Base-by-base conservation (phyloP, 1,284 basidiomycete genomes). In the Sporisorium sorghi region DNA sequence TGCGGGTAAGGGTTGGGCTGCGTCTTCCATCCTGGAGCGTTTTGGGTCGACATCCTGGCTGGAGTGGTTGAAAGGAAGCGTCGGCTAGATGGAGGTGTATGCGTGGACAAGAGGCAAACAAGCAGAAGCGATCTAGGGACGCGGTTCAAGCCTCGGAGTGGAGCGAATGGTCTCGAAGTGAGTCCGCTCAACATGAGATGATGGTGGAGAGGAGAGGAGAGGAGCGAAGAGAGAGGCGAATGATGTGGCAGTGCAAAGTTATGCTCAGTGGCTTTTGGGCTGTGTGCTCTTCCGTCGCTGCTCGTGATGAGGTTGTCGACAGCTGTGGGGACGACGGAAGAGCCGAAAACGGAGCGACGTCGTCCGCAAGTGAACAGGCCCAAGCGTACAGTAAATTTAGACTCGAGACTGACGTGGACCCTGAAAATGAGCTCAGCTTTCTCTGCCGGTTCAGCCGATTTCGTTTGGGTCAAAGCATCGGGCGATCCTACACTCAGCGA, bases 1-100 rank as follows among this genome's bases (percentile, higher is more conserved):
- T 42, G n/a, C 3, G 83, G 83, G 37, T 79, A 84, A 8, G 81
- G 82, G 11, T 64, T 70, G 32, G 60, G 64, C n/a, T 65, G 30
- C 23, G 73, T 70, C 23, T 67, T 61, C 80, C 80, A 82, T 5
- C 76, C 76, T 6, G 80, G 77, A 11, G 80, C 80, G 35, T 54
- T 63, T 21, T 52, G 35, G 3, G 48, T 12, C 8, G 70, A 59
- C 70, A 73, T 73, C 15, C 19, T 54, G 46, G 17, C 19, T 2
- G 42, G 15, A 6, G 42, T 64, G 17, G 30, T n/a, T 7, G 56
- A 23, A 39, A 51, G n/a, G 19, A 17, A 28, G 48, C 58, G 61
- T 12, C 33, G 56, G 17, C 19, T 19, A n/a, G 37, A 19, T n/a
- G 32, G 12, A 26, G 24, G 23, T 30, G 43, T 14, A 11, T 24